These are phyloP conservation scores for Tubosaeta brunneosetosa DNA, from an alignment of 768 basidiomycete genomes.

Conservation along the genomic window DNA sequence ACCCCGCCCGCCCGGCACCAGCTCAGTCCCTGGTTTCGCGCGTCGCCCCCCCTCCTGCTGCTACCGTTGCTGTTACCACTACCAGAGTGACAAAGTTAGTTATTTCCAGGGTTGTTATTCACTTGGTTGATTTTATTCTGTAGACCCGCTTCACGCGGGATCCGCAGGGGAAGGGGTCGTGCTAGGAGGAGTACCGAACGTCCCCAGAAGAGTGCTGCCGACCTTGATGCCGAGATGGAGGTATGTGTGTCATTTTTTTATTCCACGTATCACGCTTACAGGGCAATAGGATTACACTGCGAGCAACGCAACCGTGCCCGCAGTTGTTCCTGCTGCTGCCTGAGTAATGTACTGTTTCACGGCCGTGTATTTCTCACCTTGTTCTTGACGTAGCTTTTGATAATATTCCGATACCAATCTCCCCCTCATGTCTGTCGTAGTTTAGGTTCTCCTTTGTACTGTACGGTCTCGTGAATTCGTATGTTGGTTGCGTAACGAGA, in stretches of 20 bases:
- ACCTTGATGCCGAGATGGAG: constrained; percentile 98
- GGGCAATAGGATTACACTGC: constrained; percentile 61
- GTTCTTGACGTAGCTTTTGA: constrained; percentile 8
- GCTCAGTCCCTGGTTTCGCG: constrained; percentile 69
- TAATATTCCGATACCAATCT: constrained; percentile 23
- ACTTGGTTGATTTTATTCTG: constrained; percentile 8
- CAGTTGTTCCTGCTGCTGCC: constrained; percentile 42
- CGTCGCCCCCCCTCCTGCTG: constrained; percentile 65
- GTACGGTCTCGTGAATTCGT: constrained; percentile 12
- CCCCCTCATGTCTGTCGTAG: constrained; percentile 13
- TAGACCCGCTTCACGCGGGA: constrained; percentile 35
- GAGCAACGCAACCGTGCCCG: constrained; percentile 41
- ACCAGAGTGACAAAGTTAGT: constrained; percentile 36
- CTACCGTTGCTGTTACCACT: constrained; percentile 19
- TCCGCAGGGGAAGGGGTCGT: constrained; percentile 45
- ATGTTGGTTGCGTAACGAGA: not conserved
- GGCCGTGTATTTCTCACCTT: constrained; percentile 1
- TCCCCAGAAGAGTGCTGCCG: constrained; percentile 76
- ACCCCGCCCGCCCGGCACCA: constrained; percentile 67
- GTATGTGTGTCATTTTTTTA: constrained; percentile 39
- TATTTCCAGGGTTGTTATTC: not conserved
- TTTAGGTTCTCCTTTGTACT: constrained; percentile 20
- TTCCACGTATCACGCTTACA: not conserved
- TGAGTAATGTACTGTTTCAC: constrained; percentile 10
- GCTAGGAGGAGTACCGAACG: constrained; percentile 50